A percentile compares a stretch with the other conserved stretches of the same genome.
phyloP scores from a whole-genome alignment of 2,329 filamentous ascomycete species.

The Diplodia seriata region DNA sequence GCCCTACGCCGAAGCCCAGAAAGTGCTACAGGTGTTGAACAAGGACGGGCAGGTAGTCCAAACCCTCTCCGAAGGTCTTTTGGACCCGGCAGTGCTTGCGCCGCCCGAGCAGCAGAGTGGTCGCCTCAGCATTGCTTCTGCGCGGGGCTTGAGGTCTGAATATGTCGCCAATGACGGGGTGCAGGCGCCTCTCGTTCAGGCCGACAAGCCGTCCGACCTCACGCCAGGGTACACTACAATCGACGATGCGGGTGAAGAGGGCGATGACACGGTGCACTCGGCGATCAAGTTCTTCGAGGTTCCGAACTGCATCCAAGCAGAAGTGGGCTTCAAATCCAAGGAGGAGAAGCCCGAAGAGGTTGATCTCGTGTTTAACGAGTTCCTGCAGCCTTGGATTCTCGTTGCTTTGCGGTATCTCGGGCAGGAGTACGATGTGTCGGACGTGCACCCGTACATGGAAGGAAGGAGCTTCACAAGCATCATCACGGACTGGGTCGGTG shows the following conservation, averaged over 20 bases:
- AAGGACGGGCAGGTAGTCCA: conserved; percentile 60
- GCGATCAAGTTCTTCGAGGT: conserved; percentile 76
- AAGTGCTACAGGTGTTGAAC: conserved; percentile 68
- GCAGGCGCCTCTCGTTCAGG: conserved; percentile 41
- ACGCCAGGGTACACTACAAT: conserved; percentile 87
- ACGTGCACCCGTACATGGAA: conserved; percentile 61
- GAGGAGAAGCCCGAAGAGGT: conserved; percentile 68
- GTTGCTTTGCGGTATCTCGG: conserved; percentile 71
- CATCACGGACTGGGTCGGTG: conserved; percentile 65
- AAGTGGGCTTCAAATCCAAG: conserved; percentile 64
- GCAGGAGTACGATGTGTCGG: conserved; percentile 56
- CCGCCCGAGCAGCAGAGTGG: conserved; percentile 53
- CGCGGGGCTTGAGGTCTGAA: not conserved
- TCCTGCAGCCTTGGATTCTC: conserved; percentile 82
- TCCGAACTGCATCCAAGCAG: conserved; percentile 82
- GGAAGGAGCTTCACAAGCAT: conserved; percentile 63
- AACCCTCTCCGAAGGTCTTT: conserved; percentile 40
- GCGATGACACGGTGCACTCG: conserved; percentile 87
- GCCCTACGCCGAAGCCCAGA: conserved; percentile 75
- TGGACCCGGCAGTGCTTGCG: conserved; percentile 45
- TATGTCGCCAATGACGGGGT: conserved; percentile 30
- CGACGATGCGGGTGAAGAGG: conserved; percentile 82
- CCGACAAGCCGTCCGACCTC: conserved; percentile 52
- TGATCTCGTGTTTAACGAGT: conserved; percentile 90
- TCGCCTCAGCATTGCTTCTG: conserved; percentile 14